Conservation (phyloP, 176 grass and related monocot species). For the Aegilops sharonensis region DNA sequence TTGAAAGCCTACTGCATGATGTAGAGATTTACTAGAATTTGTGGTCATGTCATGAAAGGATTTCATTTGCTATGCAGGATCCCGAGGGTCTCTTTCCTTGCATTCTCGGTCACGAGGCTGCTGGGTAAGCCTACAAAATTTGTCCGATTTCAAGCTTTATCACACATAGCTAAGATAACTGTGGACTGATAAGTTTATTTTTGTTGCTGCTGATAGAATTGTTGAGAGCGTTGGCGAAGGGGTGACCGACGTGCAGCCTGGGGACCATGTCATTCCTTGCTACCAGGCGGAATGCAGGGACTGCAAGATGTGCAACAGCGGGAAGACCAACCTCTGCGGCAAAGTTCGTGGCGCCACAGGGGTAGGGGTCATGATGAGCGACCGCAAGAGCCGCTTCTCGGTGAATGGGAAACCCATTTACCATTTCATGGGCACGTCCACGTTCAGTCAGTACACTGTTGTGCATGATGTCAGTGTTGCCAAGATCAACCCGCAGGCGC, state of each 20-base stretch:
- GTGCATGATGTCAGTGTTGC: conserved; percentile 98
- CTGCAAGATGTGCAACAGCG: conserved; percentile 92
- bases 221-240: conserved; percentile 98
- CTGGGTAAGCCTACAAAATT: conserved; percentile 51
- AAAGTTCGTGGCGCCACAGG: conserved; percentile 89
- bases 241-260: conserved; percentile 84
- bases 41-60: background rate
- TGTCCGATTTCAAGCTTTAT: background rate
- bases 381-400: conserved; percentile 79
- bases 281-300: conserved; percentile 95
- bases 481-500: conserved; percentile 83
- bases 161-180: background rate
- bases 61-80: conserved; percentile 56
- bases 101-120: conserved; percentile 97
- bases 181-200: background rate
- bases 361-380: conserved; percentile 89
- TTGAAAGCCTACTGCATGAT: background rate
- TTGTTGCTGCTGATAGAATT: conserved; percentile 36
- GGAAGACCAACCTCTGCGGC: conserved; percentile 96
- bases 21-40: background rate
- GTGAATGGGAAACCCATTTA: conserved; percentile 84
- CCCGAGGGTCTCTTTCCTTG: conserved; percentile 97
- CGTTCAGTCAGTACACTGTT: conserved; percentile 98
- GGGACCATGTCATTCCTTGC: conserved; percentile 97
- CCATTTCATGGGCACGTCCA: conserved; percentile 99